Evolutionary conservation across 1,139 yeast species (phyloP).

Genomic region (Hansenula lynferdii): DNA sequence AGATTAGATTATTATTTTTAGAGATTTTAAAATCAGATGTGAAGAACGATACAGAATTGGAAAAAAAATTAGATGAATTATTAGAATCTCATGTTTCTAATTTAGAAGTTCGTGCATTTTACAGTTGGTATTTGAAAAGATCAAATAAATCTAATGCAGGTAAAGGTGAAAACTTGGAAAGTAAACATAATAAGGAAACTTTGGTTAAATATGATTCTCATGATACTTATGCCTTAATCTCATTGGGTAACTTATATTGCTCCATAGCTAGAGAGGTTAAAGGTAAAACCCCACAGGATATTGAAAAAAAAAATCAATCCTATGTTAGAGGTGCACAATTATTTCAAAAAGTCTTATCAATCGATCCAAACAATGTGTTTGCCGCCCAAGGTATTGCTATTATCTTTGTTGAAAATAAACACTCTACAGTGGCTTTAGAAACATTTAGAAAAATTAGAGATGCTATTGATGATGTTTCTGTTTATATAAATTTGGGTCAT

Average conservation of each 20-base stretch:
- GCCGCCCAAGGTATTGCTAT: conserved; percentile 99
- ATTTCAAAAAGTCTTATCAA: conserved; percentile 79
- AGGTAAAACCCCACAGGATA: conserved; percentile 43
- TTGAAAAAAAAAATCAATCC: conserved; percentile 68
- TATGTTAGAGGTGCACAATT: conserved; percentile 86
- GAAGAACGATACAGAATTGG: conserved; percentile 39
- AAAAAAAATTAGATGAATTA: conserved; percentile 48
- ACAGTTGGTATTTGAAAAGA: conserved; percentile 83
- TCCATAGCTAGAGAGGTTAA: conserved; percentile 77
- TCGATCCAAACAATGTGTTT: conserved; percentile 83
- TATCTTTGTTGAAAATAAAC: conserved; percentile 83
- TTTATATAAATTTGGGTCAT: conserved; percentile 85
- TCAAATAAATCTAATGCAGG: conserved; percentile 36
- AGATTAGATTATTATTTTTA: conserved; percentile 62
- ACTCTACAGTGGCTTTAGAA: conserved; percentile 72
- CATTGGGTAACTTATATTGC: conserved; percentile 85
- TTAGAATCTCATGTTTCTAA: conserved; percentile 53
- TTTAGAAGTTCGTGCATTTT: conserved; percentile 82
- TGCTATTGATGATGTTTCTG: conserved; percentile 77
- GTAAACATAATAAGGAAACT: conserved; percentile 79
- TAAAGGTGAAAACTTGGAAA: conserved; percentile 55
- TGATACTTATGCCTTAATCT: conserved; percentile 83
- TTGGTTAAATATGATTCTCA: conserved; percentile 78
- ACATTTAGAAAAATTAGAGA: conserved; percentile 88
- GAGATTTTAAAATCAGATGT: conserved; percentile 32